Conservation (phyloP, 148 eudicot genomes). For the Mesembryanthemum crystallinum region DNA sequence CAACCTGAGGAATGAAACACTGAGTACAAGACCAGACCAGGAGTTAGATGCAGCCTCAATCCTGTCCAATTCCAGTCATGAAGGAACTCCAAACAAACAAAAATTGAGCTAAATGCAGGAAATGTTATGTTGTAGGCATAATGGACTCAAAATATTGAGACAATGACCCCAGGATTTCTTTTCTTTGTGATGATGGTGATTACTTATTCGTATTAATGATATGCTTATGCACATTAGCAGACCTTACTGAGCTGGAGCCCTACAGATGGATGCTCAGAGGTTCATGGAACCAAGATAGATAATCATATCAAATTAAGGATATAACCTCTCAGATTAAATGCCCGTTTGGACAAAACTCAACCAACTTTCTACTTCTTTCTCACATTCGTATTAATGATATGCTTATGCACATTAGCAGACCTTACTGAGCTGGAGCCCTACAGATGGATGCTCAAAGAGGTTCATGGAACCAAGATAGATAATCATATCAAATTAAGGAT, state of each 20-base stretch:
- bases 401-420: not conserved
- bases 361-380: too few relatives aligned
- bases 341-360: too few relatives aligned
- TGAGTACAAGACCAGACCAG: conserved; percentile 5
- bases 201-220: not conserved
- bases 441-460: not conserved
- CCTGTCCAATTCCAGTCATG: not conserved
- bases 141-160: not conserved
- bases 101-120: not conserved
- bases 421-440: not conserved
- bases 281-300: not conserved
- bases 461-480: not conserved
- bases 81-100: not conserved
- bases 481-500: not conserved
- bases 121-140: not conserved
- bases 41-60: not conserved
- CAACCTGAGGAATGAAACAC: not conserved
- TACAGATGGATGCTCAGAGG: not conserved
- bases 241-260: not conserved
- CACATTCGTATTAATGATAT: not conserved
- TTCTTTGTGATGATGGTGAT: not conserved
- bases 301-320: not conserved
- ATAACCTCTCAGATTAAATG: not conserved
- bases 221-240: not conserved
- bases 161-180: not conserved